Percentiles rank a stretch among this genome's conserved stretches.
Conservation (phyloP, 2,329 filamentous ascomycete species). For the Pseudopyrenochaeta lycopersici region DNA sequence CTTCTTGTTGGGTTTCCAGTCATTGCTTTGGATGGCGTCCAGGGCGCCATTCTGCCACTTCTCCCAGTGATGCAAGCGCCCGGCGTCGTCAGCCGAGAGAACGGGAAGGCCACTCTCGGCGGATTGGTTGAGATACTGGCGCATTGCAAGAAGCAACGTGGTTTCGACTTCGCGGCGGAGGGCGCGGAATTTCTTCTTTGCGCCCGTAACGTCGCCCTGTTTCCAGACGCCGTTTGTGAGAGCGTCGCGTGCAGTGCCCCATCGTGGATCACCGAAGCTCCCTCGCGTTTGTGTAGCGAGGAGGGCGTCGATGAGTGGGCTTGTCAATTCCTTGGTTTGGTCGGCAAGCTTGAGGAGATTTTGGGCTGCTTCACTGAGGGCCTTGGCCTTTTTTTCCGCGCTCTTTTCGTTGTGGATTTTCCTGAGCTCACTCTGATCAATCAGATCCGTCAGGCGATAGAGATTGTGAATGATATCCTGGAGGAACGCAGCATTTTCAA, state of each 20-base stretch:
- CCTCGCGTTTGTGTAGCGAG: constrained; percentile 29
- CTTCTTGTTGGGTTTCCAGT: constrained; percentile 39
- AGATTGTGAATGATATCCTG: constrained; percentile 33
- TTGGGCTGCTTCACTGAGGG: constrained; percentile 36
- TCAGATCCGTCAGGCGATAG: constrained; percentile 28
- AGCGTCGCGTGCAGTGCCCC: constrained; percentile 33
- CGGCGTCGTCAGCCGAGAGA: constrained; percentile 26
- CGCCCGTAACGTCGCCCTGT: constrained; percentile 35
- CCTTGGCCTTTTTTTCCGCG: constrained; percentile 22
- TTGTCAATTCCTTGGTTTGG: constrained; percentile 26
- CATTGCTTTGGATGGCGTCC: constrained; percentile 33
- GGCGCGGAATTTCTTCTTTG: constrained; percentile 34
- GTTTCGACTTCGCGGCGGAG: constrained; percentile 36
- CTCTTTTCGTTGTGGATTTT: constrained; percentile 26
- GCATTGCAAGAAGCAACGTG: constrained; percentile 34
- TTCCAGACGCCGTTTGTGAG: constrained; percentile 46
- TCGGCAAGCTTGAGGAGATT: constrained; percentile 39
- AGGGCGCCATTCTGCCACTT: constrained; percentile 41
- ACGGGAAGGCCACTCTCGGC: constrained; percentile 37
- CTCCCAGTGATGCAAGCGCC: constrained; percentile 24
- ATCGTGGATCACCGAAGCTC: constrained; percentile 29
- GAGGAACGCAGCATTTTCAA: constrained; percentile 31
- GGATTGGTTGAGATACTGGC: constrained; percentile 40
- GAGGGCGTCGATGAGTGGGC: constrained; percentile 30
- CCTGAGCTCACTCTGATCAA: constrained; percentile 30